Evolutionary conservation across 176 grass and related monocot genomes (phyloP).

Genomic region (Poa annua): DNA sequence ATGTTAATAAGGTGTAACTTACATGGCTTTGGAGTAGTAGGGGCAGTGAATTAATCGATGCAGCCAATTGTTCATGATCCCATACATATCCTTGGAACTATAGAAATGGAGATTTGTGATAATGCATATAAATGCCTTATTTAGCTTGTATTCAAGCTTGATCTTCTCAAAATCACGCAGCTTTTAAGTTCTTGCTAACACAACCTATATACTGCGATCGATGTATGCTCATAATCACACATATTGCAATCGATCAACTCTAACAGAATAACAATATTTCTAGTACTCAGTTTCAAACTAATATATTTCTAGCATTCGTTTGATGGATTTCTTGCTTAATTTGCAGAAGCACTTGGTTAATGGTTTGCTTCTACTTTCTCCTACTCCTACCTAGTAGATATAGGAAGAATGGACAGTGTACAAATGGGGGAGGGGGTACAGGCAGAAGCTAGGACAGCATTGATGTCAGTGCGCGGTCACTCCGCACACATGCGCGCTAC

Average conservation of each 20-base stretch:
- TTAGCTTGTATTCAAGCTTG: conserved; percentile 14
- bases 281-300: neutral
- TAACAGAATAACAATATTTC: neutral
- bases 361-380: neutral
- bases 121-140: conserved; percentile 27
- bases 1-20: conserved; percentile 30
- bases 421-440: conserved; percentile 39
- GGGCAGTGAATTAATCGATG: conserved; percentile 26
- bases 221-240: neutral
- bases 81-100: conserved; percentile 15
- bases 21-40: conserved; percentile 22
- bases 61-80: conserved; percentile 36
- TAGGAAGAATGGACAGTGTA: conserved; percentile 29
- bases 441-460: conserved; percentile 38
- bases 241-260: neutral
- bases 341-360: conserved; percentile 3
- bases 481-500: conserved; percentile 47
- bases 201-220: neutral
- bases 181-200: neutral
- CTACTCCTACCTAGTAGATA: neutral
- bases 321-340: conserved; percentile 26
- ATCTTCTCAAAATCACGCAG: neutral
- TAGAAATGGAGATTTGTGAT: conserved; percentile 43
- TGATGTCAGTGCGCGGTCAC: conserved; percentile 43
- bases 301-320: neutral